These are phyloP conservation scores for Scutellaria barbata DNA, from an alignment of 257 asterid species.

Conservation along the genomic window DNA sequence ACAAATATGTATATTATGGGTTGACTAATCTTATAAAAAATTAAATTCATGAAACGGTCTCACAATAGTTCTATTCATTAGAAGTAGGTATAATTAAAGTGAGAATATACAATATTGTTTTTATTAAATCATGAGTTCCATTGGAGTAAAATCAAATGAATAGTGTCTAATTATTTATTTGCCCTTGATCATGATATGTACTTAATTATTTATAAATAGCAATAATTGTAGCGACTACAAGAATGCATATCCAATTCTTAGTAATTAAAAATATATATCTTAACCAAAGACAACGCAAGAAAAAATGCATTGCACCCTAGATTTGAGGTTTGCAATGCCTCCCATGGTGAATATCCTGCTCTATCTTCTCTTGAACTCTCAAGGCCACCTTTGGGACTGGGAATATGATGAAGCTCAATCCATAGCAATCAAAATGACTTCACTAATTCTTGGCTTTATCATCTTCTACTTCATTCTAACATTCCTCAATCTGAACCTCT, in stretches of 20 bases:
- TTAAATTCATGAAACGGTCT: too few species aligned
- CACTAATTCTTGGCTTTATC: not conserved
- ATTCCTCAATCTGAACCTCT: not conserved
- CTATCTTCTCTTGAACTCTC: not conserved
- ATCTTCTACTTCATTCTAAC: not conserved
- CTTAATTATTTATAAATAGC: not conserved
- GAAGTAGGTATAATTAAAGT: too few species aligned
- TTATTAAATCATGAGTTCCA: too few species aligned
- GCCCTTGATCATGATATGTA: too few species aligned
- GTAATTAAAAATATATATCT: too few species aligned
- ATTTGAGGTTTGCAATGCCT: not conserved
- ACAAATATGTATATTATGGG: too few species aligned
- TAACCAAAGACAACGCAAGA: not conserved
- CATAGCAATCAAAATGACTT: not conserved
- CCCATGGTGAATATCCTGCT: not conserved
- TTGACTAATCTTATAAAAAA: too few species aligned
- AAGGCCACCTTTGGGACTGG: conserved; percentile 1
- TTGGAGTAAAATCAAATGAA: too few species aligned
- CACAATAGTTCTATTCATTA: not conserved
- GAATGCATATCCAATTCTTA: not conserved
- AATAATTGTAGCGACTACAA: not conserved
- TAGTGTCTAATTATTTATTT: too few species aligned
- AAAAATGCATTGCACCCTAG: not conserved
- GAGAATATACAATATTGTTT: too few species aligned
- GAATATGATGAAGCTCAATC: not conserved